Evolutionary conservation across 371 early-diverging fungal genomes (phyloP).

Genomic region (Mortierella sp.): DNA sequence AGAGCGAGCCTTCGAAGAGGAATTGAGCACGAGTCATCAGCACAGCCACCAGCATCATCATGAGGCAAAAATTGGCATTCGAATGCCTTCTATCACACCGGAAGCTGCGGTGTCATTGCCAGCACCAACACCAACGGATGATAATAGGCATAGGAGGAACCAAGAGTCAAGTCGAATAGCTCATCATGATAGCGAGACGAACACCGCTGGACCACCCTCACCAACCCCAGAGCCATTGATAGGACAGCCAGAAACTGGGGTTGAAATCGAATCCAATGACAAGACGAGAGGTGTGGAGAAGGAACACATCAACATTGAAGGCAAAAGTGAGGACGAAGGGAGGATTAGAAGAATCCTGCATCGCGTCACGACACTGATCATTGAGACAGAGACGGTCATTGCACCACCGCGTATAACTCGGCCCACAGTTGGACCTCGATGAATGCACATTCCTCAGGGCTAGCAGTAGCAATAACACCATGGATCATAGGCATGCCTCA

Average conservation of each 20-base stretch:
- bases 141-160: not conserved
- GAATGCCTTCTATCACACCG: slow-evolving; percentile 1
- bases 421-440: too few species aligned
- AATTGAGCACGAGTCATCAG: slow-evolving; percentile 7
- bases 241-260: not conserved
- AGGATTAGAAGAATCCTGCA: slow-evolving; percentile 6
- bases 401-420: slow-evolving; percentile 5
- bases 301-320: too few species aligned
- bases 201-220: slow-evolving; percentile 15
- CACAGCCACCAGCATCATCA: slow-evolving; percentile 1
- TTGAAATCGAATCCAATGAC: too few species aligned
- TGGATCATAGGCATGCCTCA: too few species aligned
- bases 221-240: slow-evolving; percentile 31
- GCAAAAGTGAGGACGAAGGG: too few species aligned
- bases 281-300: too few species aligned
- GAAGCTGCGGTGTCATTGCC: slow-evolving; percentile 19
- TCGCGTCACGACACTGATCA: slow-evolving; percentile 29
- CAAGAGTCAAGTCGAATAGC: not conserved
- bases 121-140: not conserved
- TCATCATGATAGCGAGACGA: not conserved
- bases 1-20: slow-evolving; percentile 2
- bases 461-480: too few species aligned
- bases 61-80: not conserved
- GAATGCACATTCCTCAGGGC: too few species aligned
- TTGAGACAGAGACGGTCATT: slow-evolving; percentile 40